These are phyloP conservation scores for Oryza longistaminata DNA, from an alignment of 176 grass and related monocot species.

Conservation along the genomic window DNA sequence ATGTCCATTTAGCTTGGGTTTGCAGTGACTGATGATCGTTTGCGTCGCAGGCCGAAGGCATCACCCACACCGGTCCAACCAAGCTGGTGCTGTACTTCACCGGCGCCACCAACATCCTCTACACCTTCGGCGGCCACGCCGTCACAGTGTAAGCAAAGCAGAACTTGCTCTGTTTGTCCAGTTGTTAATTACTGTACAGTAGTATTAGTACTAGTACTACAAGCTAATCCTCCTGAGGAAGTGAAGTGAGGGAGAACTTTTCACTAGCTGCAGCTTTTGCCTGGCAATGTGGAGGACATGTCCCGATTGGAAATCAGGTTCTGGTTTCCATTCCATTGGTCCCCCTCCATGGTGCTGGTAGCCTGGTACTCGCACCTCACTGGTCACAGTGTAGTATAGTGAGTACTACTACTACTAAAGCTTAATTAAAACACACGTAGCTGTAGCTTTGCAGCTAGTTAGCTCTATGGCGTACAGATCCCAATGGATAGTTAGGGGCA, in stretches of 20 bases:
- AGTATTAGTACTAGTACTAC: not conserved
- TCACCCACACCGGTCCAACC: slow-evolving; percentile 50
- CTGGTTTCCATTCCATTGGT: slow-evolving; percentile 46
- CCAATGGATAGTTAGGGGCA: slow-evolving; percentile 28
- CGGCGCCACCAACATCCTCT: slow-evolving; percentile 92
- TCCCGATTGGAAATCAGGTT: slow-evolving; percentile 44
- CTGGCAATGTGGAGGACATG: slow-evolving; percentile 45
- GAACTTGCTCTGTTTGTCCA: not conserved
- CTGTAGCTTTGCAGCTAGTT: slow-evolving; percentile 41
- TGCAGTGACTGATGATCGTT: not conserved
- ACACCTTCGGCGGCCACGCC: slow-evolving; percentile 93
- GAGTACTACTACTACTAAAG: not conserved
- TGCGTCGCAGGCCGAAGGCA: slow-evolving; percentile 52
- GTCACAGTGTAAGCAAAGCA: slow-evolving; percentile 74
- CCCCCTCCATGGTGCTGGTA: slow-evolving; percentile 31
- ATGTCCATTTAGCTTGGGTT: not conserved
- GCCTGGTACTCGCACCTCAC: slow-evolving; percentile 7
- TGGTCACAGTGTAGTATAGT: slow-evolving; percentile 14
- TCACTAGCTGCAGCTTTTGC: slow-evolving; percentile 56
- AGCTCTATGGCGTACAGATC: slow-evolving; percentile 35
- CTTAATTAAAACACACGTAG: slow-evolving; percentile 23
- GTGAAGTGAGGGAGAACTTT: slow-evolving; percentile 43
- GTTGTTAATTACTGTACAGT: not conserved
- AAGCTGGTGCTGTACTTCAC: slow-evolving; percentile 90
- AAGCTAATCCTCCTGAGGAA: slow-evolving; percentile 9